Base-by-base conservation (phyloP, 257 asterid species). In the Fraxinus anomala region DNA sequence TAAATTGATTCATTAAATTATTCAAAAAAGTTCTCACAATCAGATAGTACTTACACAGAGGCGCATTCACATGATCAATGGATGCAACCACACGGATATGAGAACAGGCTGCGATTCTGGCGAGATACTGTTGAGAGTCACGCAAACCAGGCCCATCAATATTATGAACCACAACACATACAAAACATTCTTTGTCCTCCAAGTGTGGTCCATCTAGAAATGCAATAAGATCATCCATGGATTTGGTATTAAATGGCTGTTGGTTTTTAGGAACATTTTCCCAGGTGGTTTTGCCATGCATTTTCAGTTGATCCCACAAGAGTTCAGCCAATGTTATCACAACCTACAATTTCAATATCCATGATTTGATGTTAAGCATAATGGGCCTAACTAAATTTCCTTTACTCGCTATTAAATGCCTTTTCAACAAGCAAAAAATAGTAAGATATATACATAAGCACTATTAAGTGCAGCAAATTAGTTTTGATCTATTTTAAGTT, bases 121-220 rank as follows among this genome's bases (percentile, higher is more conserved):
- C 96, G 31, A 96, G 92, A 84, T 81, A 85, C 65, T 90, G 96
- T 85, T 93, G 99, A 40, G 97, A 79, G 71, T 96, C 98, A 16
- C 96, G 95, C 86, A 96, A 74, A 44, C 88, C 91, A 26, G 97
- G 96, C 28, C 99, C 99, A 72, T 93, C 99, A 65, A 95, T 95
- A 61, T 91, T 93, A 86, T 93, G 91, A 81, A 93, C 87, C 68
- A 93, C 39, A 66, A 93, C 76, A 97, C 47, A 95, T 65, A 93
- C 81, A 86, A 86, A 88, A 68, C 86, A 86, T 69, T 89, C 98
- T 28, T 77, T 89, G 24, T 80, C 88, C 76, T 87, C 92, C 77
- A 72, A 61, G 79, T 86, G 86, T 67, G 90, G 88, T 39, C 88
- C 91, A 67, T 92, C 91, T 59, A 95, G 85, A 86, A 90, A 93